Conservation (phyloP, 441 rosid genomes). For the Cnidoscolus chayamansa region DNA sequence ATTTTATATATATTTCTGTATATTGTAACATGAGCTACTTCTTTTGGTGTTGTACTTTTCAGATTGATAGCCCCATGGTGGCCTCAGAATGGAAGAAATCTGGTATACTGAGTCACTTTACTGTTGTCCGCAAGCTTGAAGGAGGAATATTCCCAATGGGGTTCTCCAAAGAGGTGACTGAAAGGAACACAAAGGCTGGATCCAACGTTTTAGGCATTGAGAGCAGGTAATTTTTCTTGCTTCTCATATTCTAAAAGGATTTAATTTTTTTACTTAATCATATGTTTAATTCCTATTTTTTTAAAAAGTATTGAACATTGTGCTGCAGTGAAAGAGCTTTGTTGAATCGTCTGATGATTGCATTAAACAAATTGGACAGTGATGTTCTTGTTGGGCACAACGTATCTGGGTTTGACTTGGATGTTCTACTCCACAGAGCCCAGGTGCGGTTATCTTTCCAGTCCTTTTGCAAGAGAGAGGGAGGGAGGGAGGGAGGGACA, state of each 20-base stretch:
- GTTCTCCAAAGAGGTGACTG: conserved; percentile 74
- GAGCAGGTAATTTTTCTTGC: conserved; percentile 55
- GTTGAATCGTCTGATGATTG: conserved; percentile 79
- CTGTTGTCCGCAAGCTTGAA: conserved; percentile 85
- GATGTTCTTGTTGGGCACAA: conserved; percentile 98
- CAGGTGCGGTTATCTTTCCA: conserved; percentile 48
- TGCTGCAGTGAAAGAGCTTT: conserved; percentile 90
- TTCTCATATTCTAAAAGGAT: conserved; percentile 15
- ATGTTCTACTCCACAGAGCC: conserved; percentile 87
- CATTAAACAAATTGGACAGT: conserved; percentile 78
- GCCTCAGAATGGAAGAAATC: conserved; percentile 79
- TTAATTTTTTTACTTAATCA: background rate
- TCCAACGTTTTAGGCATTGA: conserved; percentile 69
- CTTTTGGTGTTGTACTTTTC: conserved; percentile 35
- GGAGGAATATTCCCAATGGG: conserved; percentile 94
- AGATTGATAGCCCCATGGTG: conserved; percentile 93
- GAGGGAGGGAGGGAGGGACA: background rate
- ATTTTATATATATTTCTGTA: conserved; percentile 11
- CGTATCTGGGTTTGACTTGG: conserved; percentile 95
- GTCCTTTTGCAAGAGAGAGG: background rate
- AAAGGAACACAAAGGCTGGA: conserved; percentile 75
- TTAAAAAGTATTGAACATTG: conserved; percentile 16
- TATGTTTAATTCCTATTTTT: conserved; percentile 7
- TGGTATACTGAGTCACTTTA: conserved; percentile 78
- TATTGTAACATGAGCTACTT: conserved; percentile 17